Base-by-base conservation (phyloP, 2,329 filamentous ascomycete genomes). In the Fusarium udum region DNA sequence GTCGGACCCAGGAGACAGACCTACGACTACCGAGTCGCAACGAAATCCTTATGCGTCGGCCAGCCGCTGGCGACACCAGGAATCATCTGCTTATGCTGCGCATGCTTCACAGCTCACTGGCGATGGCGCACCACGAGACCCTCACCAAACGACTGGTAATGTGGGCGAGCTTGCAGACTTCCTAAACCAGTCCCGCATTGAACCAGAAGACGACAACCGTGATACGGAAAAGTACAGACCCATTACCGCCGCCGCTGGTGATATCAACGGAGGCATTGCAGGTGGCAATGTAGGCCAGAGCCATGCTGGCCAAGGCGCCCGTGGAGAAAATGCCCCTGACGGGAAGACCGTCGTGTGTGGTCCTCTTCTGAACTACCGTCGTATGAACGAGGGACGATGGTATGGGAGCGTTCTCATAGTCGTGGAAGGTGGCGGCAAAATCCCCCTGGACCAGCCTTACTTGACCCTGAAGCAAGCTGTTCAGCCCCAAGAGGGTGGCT, bases 351-450 rank as follows among this genome's bases (percentile, higher is more conserved):
- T 95, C 34, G 85, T 92, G 20, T 92, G 89, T 75, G 93, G 93
- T 2, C 93, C 93, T 26, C 84, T 95, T 73, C 83, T 95, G 71
- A 95, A 95, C 83, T 95, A 95, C 81, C 87, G 92, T 72, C 89
- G 89, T 78, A 95, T 92, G 89, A 90, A 92, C 73, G 89, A 92
- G 76, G 87, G 87, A 34, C 84, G 83, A 45, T 98, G 95, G 95
- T 86, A 93, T 77, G 95, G 95, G 65, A 97, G 94, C 80, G 93
- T 97, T 13, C 84, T 98, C 76, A 85, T 98, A 56, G 94, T 98
- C 59, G 93, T 92, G 22, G 91, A 88, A 58, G 92, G 94, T 9
- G 92, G 92, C 31, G 90, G 87, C 66, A 83, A 89, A 78, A 84
- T 85, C 26, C 87, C 89, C 70, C 87, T 88, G 2, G 80, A 85